Evolutionary conservation across 2,329 filamentous ascomycete genomes (phyloP), one percentile per base, ranked within the genome.

Genomic region (Fusarium siculi): DNA sequence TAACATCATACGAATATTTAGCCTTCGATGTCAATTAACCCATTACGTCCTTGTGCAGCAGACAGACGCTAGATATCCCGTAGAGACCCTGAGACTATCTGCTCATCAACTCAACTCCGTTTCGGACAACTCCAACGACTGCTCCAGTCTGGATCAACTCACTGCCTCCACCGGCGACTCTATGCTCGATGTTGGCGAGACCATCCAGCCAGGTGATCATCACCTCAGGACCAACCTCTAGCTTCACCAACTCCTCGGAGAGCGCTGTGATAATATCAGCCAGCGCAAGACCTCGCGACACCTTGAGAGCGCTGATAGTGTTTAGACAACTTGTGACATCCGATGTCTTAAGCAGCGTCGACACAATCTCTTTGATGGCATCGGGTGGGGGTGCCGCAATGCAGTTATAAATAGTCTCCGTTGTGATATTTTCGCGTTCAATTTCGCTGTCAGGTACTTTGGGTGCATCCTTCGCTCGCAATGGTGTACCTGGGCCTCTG

Each of bases 361-460:
- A 89, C 74, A 95, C 87, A 60, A 99, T 98, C 76, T 93, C 90
- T 74, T 90, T 88, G 79, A 98, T 94, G 77, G 97, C 96, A 30
- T 92, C 90, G 2, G 96, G 96, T 75, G 97, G 95, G 8, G 96
- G 96, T 4, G 96, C 96, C 14, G 96, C 96, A 79, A 99, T 97
- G 82, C 96, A 99, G 82, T 95, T 95, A 86, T 98, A 99, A 79
- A 99, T 98, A 12, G 93, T 94, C 80, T 97, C 93, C 40, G 93
- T 97, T 74, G 98, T 97, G 75, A 94, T 89, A 67, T 76, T 87
- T 36, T 98, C 96, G 44, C 94, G 89, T 62, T 92, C 87, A 34
- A 95, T 90, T 60, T 92, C 88, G 82, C 89, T 86, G 70, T 92
- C 85, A 69, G 87, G 86, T 9, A 89, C 82, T 80, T 90, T 90